Evolutionary conservation across 257 asterid species (phyloP), one percentile per base, ranked within the genome.

Genomic region (Leonotis leonurus): DNA sequence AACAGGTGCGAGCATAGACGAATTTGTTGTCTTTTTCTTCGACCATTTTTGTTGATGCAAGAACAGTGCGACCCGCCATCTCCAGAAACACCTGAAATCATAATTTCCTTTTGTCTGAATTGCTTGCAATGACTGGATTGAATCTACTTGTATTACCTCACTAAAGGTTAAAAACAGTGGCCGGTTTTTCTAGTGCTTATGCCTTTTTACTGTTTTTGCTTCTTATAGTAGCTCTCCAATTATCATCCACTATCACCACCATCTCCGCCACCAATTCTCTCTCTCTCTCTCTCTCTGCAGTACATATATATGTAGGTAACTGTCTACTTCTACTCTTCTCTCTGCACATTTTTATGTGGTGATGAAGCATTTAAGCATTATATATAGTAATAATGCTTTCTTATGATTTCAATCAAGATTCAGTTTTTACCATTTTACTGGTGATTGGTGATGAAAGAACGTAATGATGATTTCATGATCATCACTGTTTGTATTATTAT

Each of bases 191-290:
- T 75, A 57, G 74, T 68, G 74, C 50, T 26, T 45, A 69, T 73
- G 59, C 64, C 50, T 70, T 75, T 65, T 36, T 24, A 61, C 45
- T 65, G 70, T 75, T 65, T 58, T 68, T 62, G 65, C 73, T 69
- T 65, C 70, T 57, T 69, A 55, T 75, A 70, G 77, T 58, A 68
- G 69, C 76, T 69, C 70, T 78, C 41, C 56, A 65, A 75, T 75
- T 65, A 75, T 71, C 60, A 71, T 27, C 78, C 84, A 78, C 75
- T 71, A 78, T 75, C 75, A 12, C 70, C 67, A 77, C 71, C 70
- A 11, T 62, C 50, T 55, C 78, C 80, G 71, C 80, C 76, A 71
- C 76, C 11, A 27, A 6, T 27, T 27, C 12, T 33, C 39, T 77
- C 63, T 35, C 60, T 25, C 62, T 46, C 35, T 50, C 35, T 32